These are phyloP conservation scores for Gossypium lobatum DNA, from an alignment of 441 rosid species.

Conservation along the genomic window DNA sequence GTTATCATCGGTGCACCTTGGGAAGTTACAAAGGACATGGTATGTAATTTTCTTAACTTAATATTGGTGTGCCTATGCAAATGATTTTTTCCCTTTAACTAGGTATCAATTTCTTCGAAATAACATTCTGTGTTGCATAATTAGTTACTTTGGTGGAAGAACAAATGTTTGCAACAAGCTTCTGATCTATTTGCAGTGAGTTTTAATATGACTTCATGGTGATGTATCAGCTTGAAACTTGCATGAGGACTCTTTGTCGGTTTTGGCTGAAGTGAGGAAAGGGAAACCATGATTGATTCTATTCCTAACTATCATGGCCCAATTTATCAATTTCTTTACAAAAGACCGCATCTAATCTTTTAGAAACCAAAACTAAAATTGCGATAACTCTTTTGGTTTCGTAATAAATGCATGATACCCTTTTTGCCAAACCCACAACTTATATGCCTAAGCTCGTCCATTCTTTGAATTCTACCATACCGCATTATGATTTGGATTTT, in stretches of 20 bases:
- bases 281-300: neutral
- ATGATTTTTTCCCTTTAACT: neutral
- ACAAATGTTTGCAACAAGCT: neutral
- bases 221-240: neutral
- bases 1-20: constrained; percentile 96
- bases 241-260: too few species aligned
- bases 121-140: neutral
- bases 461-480: neutral
- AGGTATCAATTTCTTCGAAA: neutral
- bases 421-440: neutral
- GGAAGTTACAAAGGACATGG: constrained; percentile 90
- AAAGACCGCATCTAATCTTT: neutral
- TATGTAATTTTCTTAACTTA: constrained; percentile 23
- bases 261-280: neutral
- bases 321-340: neutral
- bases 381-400: too few species aligned
- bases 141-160: neutral
- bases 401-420: neutral
- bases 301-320: neutral
- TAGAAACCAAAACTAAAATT: neutral
- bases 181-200: neutral
- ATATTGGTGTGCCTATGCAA: neutral
- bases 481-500: neutral
- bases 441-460: too few species aligned
- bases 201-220: neutral